Evolutionary conservation across 306 rosid species (phyloP).

Genomic region (Dryas octopetala): DNA sequence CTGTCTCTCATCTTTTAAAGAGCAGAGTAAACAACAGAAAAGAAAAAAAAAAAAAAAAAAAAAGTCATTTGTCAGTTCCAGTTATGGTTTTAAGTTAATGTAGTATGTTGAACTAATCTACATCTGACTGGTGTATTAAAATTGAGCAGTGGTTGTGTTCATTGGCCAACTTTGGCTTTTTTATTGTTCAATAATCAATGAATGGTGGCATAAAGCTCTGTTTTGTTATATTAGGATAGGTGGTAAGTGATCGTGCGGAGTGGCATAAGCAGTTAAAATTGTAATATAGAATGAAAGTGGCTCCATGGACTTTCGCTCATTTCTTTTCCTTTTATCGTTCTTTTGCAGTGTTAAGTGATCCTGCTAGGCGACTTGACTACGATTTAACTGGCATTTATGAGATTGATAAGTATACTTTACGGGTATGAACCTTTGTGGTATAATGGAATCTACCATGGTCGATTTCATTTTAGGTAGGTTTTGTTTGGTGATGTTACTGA

Average conservation of each 20-base stretch:
- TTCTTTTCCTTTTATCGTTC: slow-evolving; percentile 12
- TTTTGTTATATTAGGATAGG: background rate
- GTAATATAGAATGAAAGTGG: background rate
- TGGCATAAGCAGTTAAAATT: too few relatives aligned
- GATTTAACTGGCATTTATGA: slow-evolving; percentile 66
- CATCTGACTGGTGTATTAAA: background rate
- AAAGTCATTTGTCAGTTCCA: background rate
- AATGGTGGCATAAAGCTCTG: background rate
- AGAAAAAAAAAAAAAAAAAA: too few relatives aligned
- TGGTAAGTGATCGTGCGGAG: too few relatives aligned
- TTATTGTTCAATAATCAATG: background rate
- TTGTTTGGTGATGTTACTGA: background rate
- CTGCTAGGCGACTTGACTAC: slow-evolving; percentile 60
- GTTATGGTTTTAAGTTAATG: background rate
- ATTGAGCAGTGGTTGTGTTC: too few relatives aligned
- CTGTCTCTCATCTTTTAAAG: background rate
- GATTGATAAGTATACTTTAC: slow-evolving; percentile 67
- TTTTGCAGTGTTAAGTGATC: slow-evolving; percentile 61
- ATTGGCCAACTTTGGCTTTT: too few relatives aligned
- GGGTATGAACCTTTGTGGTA: slow-evolving; percentile 36
- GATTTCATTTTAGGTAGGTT: background rate
- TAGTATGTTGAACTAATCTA: background rate
- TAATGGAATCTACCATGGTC: background rate
- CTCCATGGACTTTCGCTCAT: background rate
- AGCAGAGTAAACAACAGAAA: background rate